Conservation (phyloP, 1,139 yeast species). For the Kurtzmaniella quercitrusa region DNA sequence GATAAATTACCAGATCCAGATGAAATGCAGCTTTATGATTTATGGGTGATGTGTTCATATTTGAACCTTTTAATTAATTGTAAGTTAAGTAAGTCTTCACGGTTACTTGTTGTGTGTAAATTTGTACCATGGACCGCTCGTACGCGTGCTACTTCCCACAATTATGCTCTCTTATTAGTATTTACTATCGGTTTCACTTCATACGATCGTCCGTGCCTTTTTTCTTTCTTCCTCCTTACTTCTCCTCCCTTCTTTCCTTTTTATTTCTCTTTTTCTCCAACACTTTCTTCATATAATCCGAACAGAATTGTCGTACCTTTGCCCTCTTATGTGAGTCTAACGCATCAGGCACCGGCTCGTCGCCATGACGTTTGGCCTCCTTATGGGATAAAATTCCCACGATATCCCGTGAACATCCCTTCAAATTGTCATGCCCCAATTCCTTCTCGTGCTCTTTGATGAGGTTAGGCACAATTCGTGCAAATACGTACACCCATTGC, state of each 20-base stretch:
- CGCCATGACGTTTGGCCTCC: constrained; percentile 49
- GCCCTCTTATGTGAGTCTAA: constrained; percentile 59
- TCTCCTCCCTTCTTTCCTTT: background rate
- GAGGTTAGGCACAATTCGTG: constrained; percentile 74
- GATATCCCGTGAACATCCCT: constrained; percentile 76
- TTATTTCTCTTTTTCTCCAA: constrained; percentile 42
- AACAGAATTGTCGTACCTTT: constrained; percentile 64
- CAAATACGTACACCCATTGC: constrained; percentile 61
- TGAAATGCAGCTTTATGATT: no score
- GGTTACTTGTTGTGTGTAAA: no score
- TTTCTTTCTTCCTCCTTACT: background rate
- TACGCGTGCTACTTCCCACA: no score
- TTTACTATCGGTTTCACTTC: no score
- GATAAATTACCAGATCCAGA: no score
- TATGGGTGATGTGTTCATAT: no score
- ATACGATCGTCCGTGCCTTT: no score
- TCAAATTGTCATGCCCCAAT: constrained; percentile 70
- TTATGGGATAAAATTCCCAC: constrained; percentile 60
- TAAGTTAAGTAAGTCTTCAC: no score
- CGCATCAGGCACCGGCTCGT: constrained; percentile 48
- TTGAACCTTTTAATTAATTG: no score
- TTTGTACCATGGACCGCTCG: no score
- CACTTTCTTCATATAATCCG: constrained; percentile 72
- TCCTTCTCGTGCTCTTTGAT: constrained; percentile 62
- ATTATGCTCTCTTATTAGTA: background rate